phyloP scores from a whole-genome alignment of 139 green algal species.

The Mychonastes homosphaera region DNA sequence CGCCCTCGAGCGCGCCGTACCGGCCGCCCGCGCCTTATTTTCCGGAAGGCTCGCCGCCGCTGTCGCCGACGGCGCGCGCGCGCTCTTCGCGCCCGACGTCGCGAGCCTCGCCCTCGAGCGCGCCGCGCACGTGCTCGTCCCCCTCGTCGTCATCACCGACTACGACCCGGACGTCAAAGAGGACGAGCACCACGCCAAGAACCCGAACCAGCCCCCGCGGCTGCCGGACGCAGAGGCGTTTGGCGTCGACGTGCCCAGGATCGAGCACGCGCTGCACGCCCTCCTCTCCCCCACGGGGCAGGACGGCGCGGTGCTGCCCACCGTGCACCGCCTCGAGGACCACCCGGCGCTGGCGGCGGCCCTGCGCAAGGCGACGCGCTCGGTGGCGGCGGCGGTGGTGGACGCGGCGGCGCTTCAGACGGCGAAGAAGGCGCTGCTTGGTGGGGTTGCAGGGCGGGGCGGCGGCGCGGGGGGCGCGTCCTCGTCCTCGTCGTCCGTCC shows the following conservation, averaged over 20 bases:
- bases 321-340: conserved; percentile 5
- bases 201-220: neutral
- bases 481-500: neutral
- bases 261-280: conserved; percentile 6
- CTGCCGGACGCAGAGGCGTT: neutral
- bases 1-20: too few relatives aligned
- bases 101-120: conserved; percentile 10
- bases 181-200: conserved; percentile 10
- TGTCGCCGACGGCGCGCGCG: neutral
- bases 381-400: conserved; percentile 5
- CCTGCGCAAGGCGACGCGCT: conserved; percentile 10
- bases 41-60: conserved; percentile 4
- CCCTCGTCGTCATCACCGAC: conserved; percentile 16
- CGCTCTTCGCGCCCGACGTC: conserved; percentile 12
- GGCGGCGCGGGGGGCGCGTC: neutral
- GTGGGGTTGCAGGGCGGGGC: neutral
- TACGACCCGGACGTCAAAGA: neutral
- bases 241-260: conserved; percentile 12
- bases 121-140: conserved; percentile 17
- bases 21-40: too few relatives aligned
- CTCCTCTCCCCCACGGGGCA: conserved; percentile 1
- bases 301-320: conserved; percentile 10
- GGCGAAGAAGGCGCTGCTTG: neutral
- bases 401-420: conserved; percentile 4
- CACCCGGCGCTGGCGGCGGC: conserved; percentile 16